These are phyloP conservation scores for Antrodiella citrinella DNA, from an alignment of 768 basidiomycete genomes.

Conservation along the genomic window DNA sequence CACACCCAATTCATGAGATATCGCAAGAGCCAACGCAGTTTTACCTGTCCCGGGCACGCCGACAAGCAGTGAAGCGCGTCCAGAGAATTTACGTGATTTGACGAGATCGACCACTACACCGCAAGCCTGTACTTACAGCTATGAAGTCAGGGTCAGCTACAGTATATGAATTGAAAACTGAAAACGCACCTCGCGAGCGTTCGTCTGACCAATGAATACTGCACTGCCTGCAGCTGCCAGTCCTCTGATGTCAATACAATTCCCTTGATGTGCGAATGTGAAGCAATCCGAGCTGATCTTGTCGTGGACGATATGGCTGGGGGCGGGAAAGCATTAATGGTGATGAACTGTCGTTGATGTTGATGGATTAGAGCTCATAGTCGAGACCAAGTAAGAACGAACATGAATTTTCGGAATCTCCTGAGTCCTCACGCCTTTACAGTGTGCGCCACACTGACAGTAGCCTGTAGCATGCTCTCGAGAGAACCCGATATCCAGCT, in stretches of 20 bases:
- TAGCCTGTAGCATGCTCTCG: no score
- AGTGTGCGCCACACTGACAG: no score
- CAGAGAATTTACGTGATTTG: conserved; percentile 89
- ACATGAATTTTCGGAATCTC: no score
- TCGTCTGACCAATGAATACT: conserved; percentile 87
- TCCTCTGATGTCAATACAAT: conserved; percentile 83
- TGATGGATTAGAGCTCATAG: no score
- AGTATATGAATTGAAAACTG: neutral
- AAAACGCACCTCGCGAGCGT: conserved; percentile 83
- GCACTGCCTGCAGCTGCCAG: conserved; percentile 61
- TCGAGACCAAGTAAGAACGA: no score
- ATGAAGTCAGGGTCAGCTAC: neutral
- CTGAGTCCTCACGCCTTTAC: no score
- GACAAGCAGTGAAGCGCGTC: conserved; percentile 83
- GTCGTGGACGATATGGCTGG: conserved; percentile 53
- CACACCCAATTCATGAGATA: conserved; percentile 87
- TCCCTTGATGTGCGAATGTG: conserved; percentile 96
- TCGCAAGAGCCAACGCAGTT: conserved; percentile 92
- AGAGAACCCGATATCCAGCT: no score
- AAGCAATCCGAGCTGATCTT: conserved; percentile 73
- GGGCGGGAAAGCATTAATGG: conserved; percentile 65
- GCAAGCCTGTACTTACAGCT: conserved; percentile 54
- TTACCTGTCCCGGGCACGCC: conserved; percentile 98
- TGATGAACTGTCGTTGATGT: conserved; percentile 34
- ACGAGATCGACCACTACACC: conserved; percentile 86